phyloP scores from a whole-genome alignment of 1,284 basidiomycete genomes.

The Leccinum pachyderme region DNA sequence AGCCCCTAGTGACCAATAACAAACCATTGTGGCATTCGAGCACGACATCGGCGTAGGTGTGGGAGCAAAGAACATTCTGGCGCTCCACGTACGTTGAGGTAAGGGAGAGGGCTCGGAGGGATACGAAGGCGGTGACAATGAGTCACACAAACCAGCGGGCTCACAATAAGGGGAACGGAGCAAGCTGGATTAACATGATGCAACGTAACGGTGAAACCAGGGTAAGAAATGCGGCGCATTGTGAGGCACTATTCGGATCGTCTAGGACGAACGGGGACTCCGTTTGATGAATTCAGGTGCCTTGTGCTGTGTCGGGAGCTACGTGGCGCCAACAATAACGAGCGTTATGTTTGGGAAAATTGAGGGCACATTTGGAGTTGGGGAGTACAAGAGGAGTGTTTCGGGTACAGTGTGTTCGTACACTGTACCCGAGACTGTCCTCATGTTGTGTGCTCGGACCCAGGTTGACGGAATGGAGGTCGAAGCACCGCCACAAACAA shows the following conservation, averaged over 20 bases:
- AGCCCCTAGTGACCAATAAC: constrained; percentile 16
- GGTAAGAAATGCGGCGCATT: constrained; percentile 3
- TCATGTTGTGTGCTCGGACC: constrained; percentile 1
- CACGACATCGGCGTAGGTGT: constrained; percentile 24
- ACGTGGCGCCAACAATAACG: constrained; percentile 12
- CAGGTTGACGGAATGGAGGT: background rate
- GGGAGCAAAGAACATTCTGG: constrained; percentile 20
- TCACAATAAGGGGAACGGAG: constrained; percentile 2
- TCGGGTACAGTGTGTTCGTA: constrained; percentile 15
- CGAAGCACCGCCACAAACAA: constrained; percentile 14
- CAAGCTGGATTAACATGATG: background rate
- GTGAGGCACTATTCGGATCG: background rate
- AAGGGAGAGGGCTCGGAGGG: background rate
- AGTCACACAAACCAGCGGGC: background rate
- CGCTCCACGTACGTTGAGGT: constrained; percentile 3
- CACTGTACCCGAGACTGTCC: no score
- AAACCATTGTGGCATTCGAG: constrained; percentile 12
- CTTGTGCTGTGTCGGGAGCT: constrained; percentile 6
- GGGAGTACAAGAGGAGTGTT: constrained; percentile 18
- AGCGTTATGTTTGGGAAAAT: constrained; percentile 3
- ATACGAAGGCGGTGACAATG: constrained; percentile 1
- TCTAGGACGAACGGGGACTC: constrained; percentile 3
- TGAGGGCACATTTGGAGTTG: constrained; percentile 1
- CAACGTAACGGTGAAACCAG: constrained; percentile 13
- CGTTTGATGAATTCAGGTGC: background rate